Evolutionary conservation across 305 asterid genomes (phyloP).

Genomic region (Euphrasia arctica): DNA sequence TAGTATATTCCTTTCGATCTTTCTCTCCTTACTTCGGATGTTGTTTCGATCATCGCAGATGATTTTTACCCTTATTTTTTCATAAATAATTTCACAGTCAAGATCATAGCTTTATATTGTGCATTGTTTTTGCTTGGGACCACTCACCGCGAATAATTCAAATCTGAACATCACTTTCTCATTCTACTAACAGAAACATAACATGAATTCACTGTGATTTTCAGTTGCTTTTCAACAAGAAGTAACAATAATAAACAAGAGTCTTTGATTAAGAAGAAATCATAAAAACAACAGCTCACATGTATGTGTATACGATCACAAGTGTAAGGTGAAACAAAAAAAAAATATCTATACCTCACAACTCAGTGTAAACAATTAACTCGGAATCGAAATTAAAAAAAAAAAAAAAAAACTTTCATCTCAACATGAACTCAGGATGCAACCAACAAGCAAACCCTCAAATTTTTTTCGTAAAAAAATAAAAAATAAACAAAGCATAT

Average conservation of each 20-base stretch:
- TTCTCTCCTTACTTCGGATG: no score
- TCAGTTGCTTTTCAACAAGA: neutral
- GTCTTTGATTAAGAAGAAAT: slow-evolving; percentile 11
- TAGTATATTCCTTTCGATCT: no score
- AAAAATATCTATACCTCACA: slow-evolving; percentile 27
- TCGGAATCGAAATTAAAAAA: no score
- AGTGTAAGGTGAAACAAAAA: slow-evolving; percentile 9
- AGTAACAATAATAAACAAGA: neutral
- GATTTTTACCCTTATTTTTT: no score
- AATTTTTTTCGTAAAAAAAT: neutral
- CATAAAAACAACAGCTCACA: slow-evolving; percentile 13
- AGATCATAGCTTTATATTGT: no score
- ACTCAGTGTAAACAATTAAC: slow-evolving; percentile 14
- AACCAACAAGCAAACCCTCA: slow-evolving; percentile 14
- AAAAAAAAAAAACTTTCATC: slow-evolving; percentile 21
- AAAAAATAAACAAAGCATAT: neutral
- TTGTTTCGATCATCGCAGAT: no score
- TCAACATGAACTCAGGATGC: slow-evolving; percentile 10
- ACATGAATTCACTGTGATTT: neutral
- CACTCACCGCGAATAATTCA: slow-evolving; percentile 11
- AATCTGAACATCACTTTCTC: neutral
- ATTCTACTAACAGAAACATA: neutral
- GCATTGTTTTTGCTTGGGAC: no score
- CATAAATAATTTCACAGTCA: no score
- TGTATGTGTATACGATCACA: neutral